Evolutionary conservation across 768 basidiomycete genomes (phyloP), one percentile per base, ranked within the genome.

Genomic region (button mushroom (Agaricus bisporus)): DNA sequence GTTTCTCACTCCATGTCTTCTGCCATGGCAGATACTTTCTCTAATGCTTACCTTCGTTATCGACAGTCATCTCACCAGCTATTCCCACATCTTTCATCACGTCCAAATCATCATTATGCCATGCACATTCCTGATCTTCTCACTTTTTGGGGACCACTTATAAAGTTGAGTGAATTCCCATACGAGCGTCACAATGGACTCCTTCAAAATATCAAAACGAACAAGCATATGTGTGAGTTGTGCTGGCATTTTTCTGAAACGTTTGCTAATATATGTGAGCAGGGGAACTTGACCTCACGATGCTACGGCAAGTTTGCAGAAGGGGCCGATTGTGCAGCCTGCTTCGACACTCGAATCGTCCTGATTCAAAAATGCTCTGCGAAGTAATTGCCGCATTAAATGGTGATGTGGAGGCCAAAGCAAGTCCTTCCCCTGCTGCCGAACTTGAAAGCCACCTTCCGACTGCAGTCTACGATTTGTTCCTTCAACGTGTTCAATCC

Each of bases 91-190:
- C 18, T 36, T n/a, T 18, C 12, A 43, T 50, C 61, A 0, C 46
- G 56, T 5, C 62, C 64, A 38, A 65, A 65, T 47, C 61, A 65
- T 48, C 62, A 65, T 22, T 62, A 51, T 55, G 62, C 64, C 0
- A 61, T 63, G 59, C 64, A 65, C 37, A 41, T 41, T 41, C 39
- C 56, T 11, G 54, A 54, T 3, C 37, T 56, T 2, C 56, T 63
- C 54, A 51, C 49, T 41, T 60, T 58, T 25, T 62, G 59, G 61
- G 59, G 59, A 9, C 61, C 59, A 22, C 51, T 62, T 10, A 55
- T 56, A 14, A n/a, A 25, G 11, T 35, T 63, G 2, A 59, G 61
- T 22, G 58, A 63, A 39, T 63, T 63, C 56, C 26, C 51, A 11
- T 43, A 41, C 14, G 61, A 62, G 49, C 51, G 38, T 17, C 53